These are phyloP conservation scores for Aspergillus sp. DNA, from an alignment of 2,329 filamentous ascomycete species.

Conservation along the genomic window DNA sequence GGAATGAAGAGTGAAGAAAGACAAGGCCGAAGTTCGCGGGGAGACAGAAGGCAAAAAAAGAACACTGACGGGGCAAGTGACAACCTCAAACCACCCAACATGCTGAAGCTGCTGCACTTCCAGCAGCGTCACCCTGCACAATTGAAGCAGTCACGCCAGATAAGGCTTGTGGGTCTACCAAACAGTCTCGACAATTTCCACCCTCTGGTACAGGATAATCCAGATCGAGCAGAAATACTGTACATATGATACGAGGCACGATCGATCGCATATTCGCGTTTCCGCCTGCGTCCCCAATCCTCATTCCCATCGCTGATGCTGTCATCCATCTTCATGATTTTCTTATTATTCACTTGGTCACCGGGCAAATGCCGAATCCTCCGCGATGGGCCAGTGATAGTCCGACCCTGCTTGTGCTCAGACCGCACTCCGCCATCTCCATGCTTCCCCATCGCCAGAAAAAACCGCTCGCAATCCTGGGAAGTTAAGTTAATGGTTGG, in stretches of 20 bases:
- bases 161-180: background rate
- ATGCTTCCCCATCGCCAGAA: background rate
- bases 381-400: background rate
- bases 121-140: no score
- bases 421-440: slow-evolving; percentile 1
- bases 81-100: background rate
- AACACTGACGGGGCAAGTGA: background rate
- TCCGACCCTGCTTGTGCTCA: slow-evolving; percentile 1
- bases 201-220: no score
- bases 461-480: background rate
- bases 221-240: background rate
- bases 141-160: background rate
- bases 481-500: background rate
- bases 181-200: background rate
- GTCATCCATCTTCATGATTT: background rate
- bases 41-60: background rate
- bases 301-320: background rate
- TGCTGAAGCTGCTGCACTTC: no score
- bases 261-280: background rate
- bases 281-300: background rate
- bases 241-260: background rate
- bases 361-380: slow-evolving; percentile 7
- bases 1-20: background rate
- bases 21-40: background rate
- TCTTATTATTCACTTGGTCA: background rate